These are phyloP conservation scores for Suhomyces choctaworum DNA, from an alignment of 1,139 yeast genomes.

Conservation along the genomic window DNA sequence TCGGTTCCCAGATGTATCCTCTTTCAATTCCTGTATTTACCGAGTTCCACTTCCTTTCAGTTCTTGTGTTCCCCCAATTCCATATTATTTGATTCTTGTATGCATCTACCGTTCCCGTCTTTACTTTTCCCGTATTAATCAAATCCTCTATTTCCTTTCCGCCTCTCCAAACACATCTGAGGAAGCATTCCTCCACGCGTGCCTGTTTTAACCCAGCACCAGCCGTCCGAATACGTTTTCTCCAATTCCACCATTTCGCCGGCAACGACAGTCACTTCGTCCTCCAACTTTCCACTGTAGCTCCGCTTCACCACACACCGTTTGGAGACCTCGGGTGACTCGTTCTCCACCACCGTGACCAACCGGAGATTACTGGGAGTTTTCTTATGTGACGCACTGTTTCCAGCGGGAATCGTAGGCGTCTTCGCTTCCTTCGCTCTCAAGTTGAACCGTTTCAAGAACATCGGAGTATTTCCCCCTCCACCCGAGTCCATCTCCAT, in stretches of 20 bases:
- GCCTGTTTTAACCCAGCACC: constrained; percentile 32
- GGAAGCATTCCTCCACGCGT: constrained; percentile 33
- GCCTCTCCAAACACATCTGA: constrained; percentile 32
- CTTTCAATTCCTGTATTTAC: too few species aligned
- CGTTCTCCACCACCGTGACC: constrained; percentile 4
- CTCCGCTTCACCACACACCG: constrained; percentile 25
- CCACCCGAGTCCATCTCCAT: constrained; percentile 9
- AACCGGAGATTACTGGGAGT: constrained; percentile 6
- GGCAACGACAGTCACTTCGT: constrained; percentile 33
- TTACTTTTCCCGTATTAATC: too few species aligned
- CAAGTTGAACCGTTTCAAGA: constrained; percentile 36
- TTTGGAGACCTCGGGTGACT: background rate
- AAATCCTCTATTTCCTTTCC: too few species aligned
- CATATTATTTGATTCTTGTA: too few species aligned
- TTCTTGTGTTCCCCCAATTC: too few species aligned
- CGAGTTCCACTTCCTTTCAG: too few species aligned
- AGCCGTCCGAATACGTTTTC: constrained; percentile 39
- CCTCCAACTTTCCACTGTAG: constrained; percentile 31
- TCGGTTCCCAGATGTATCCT: too few species aligned
- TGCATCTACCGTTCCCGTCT: too few species aligned
- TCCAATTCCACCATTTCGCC: constrained; percentile 35
- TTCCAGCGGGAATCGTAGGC: too few species aligned
- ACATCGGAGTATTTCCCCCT: constrained; percentile 29
- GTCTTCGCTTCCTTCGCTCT: constrained; percentile 1
- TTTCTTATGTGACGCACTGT: background rate